Base-by-base conservation (phyloP, 257 asterid genomes). In the Salvia miltiorrhiza region DNA sequence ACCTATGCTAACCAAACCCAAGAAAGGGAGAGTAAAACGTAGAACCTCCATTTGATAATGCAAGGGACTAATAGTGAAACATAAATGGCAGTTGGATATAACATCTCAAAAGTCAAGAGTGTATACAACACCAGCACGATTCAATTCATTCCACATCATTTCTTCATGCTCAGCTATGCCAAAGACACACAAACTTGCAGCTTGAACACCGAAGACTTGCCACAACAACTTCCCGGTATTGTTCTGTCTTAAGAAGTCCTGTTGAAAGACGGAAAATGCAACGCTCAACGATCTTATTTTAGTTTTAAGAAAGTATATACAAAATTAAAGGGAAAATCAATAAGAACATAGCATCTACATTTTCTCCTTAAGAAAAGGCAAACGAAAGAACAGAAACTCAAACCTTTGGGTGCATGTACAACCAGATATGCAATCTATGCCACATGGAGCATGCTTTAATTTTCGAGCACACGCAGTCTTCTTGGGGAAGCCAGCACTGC, bases 331-430 rank as follows among this genome's bases (percentile, higher is more conserved):
- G 5, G 23, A 73, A 53, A 78, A 41, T 14, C 9, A 24, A 37
- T 50, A n/a, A 58, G 48, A 70, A 73, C 43, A 63, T 4, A 39
- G 50, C 67, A 55, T 39, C 12, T 20, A 12, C 3, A 12, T 32
- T 39, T 69, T 45, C 35, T 21, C n/a, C 41, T 61, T 12, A 23
- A 37, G 66, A 30, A 13, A 58, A 65, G 40, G 21, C 24, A 49
- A 49, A 49, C 24, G 41, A 50, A 60, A 44, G 32, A 61, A 40
- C 30, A 71, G 71, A 56, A 78, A 56, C 53, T 12, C 75, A 65
- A 67, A 93, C 97, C 96, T 90, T 93, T 10, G 99, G 97, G 79
- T 94, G 99, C 99, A 94, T 94, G 78, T 94, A 94, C 76, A 94
- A 63, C 97, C 99, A 94, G 75, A 91, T 79, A 57, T 72, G 89